Conservation (phyloP, 2,329 filamentous ascomycete genomes). For the Phyllosticta ampelicida region DNA sequence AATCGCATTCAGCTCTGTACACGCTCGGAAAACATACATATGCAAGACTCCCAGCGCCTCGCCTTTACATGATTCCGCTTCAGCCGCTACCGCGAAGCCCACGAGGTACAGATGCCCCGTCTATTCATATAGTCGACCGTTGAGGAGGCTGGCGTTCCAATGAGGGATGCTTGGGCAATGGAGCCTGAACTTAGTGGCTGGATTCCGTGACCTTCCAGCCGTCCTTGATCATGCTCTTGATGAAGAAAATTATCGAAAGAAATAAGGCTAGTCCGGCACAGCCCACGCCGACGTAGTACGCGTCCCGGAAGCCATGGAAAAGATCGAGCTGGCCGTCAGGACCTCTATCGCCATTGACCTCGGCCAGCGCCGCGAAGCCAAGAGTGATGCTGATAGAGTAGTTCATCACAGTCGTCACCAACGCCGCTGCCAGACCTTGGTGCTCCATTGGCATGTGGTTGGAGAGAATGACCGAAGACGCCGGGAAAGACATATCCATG, state of each 20-base stretch:
- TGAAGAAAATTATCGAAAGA: slow-evolving; percentile 2
- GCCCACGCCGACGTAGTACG: background rate
- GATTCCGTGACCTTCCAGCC: slow-evolving; percentile 6
- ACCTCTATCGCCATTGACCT: background rate
- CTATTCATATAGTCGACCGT: background rate
- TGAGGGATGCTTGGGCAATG: background rate
- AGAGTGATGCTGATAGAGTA: slow-evolving; percentile 6
- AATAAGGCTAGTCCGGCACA: background rate
- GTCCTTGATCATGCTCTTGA: background rate
- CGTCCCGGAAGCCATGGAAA: background rate
- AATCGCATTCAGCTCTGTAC: background rate
- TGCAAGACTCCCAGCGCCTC: background rate
- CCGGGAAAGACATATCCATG: slow-evolving; percentile 21
- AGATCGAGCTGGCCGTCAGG: background rate
- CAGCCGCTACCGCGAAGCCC: background rate
- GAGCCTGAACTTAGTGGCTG: background rate
- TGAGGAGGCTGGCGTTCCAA: background rate
- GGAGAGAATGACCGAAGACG: slow-evolving; percentile 6
- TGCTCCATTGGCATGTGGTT: slow-evolving; percentile 9
- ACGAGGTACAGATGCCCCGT: background rate
- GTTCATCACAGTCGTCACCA: slow-evolving; percentile 10
- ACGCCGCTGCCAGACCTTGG: slow-evolving; percentile 5
- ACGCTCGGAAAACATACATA: background rate
- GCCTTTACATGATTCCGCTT: background rate
- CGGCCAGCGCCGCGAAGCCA: slow-evolving; percentile 7